These are phyloP conservation scores for Schwanniomyces pseudopolymorphus DNA, from an alignment of 805 yeast species.

Conservation along the genomic window DNA sequence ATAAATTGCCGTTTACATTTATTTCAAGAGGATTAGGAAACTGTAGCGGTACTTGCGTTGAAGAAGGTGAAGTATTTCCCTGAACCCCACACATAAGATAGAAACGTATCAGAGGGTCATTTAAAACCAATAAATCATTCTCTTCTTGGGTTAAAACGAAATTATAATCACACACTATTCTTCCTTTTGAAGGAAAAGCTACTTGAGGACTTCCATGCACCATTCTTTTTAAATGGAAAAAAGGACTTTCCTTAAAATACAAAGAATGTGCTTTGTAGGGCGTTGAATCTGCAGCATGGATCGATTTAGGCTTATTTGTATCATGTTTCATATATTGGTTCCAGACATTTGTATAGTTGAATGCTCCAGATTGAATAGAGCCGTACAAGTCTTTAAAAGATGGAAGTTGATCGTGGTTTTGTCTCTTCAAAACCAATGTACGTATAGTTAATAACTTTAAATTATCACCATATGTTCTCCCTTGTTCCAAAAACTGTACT, in stretches of 20 bases:
- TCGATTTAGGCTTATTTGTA: slow-evolving; percentile 1
- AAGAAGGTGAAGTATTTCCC: slow-evolving; percentile 15
- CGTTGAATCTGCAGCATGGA: slow-evolving; percentile 7
- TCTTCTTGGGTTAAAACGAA: slow-evolving; percentile 50
- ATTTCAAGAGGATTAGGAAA: slow-evolving; percentile 77
- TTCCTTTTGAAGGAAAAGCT: slow-evolving; percentile 47
- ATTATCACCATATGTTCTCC: slow-evolving; percentile 37
- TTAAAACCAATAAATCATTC: slow-evolving; percentile 24
- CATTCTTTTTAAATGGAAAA: slow-evolving; percentile 48
- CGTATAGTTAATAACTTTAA: slow-evolving; percentile 47
- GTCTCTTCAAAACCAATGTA: slow-evolving; percentile 40
- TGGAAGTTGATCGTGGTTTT: slow-evolving; percentile 36
- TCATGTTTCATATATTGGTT: slow-evolving; percentile 5
- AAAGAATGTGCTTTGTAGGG: slow-evolving; percentile 38
- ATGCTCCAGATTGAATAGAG: slow-evolving; percentile 29
- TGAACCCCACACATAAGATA: slow-evolving; percentile 55
- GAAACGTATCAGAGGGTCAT: slow-evolving; percentile 28
- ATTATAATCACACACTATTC: slow-evolving; percentile 28
- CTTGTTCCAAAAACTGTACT: slow-evolving; percentile 42
- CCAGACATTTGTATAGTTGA: slow-evolving; percentile 5
- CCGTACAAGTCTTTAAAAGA: slow-evolving; percentile 26
- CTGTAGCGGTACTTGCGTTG: slow-evolving; percentile 42
- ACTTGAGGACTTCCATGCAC: slow-evolving; percentile 50
- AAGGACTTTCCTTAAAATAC: slow-evolving; percentile 55
- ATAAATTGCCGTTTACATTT: slow-evolving; percentile 49